Conservation (phyloP, 2,329 filamentous ascomycete species). For the Mariannaea elegans region DNA sequence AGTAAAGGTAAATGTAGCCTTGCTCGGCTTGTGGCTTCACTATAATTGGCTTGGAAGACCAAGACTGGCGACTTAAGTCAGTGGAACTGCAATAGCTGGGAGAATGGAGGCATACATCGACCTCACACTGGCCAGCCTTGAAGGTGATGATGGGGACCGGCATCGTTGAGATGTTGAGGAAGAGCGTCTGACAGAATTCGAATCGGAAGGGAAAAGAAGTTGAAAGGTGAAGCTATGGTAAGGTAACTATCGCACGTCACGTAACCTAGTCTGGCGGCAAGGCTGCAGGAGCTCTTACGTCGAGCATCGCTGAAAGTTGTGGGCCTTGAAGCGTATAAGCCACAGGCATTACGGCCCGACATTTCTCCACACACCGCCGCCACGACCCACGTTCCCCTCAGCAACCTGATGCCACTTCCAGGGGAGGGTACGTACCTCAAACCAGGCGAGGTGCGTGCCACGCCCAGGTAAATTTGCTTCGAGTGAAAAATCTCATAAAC, state of each 20-base stretch:
- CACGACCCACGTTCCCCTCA: conserved; percentile 29
- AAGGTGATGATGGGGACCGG: conserved; percentile 93
- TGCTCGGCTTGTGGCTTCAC: conserved; percentile 77
- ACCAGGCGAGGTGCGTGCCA: conserved; percentile 22
- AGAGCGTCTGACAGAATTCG: conserved; percentile 1
- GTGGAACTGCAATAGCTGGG: conserved; percentile 11
- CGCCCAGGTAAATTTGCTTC: conserved; percentile 39
- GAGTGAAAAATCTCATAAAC: conserved; percentile 52
- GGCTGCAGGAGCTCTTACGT: conserved; percentile 53
- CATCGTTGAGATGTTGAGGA: conserved; percentile 60
- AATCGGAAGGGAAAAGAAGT: conserved; percentile 18
- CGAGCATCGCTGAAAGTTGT: conserved; percentile 31
- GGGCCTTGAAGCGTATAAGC: conserved; percentile 6
- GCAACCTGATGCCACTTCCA: conserved; percentile 28
- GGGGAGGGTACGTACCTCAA: neutral
- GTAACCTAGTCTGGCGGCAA: conserved; percentile 29
- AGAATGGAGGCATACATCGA: conserved; percentile 69
- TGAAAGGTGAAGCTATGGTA: conserved; percentile 19
- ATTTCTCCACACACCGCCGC: conserved; percentile 25
- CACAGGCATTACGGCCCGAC: conserved; percentile 25
- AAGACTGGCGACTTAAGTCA: conserved; percentile 44
- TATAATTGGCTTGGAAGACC: conserved; percentile 70
- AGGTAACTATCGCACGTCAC: conserved; percentile 9
- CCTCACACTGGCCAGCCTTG: conserved; percentile 90
- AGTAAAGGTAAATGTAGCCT: conserved; percentile 92